Base-by-base conservation (phyloP, 768 basidiomycete genomes). In the Coprinopsis cinerea region DNA sequence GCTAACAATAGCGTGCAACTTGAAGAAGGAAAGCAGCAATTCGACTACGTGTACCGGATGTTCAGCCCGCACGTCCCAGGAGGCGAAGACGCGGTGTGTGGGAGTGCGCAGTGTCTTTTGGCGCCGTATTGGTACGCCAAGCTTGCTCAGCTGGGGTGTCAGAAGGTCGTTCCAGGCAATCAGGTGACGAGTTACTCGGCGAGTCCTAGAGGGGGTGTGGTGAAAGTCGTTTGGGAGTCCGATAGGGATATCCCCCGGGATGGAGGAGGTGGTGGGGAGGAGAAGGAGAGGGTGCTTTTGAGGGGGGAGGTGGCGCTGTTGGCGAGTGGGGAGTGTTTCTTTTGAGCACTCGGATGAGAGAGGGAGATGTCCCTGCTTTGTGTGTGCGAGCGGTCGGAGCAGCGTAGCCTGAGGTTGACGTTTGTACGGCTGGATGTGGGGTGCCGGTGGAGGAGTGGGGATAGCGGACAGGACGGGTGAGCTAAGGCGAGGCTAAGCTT, bases 61-160 rank as follows among this genome's bases (percentile, higher is more conserved):
- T 45, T 45, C 44, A 45, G 44, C 44, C 18, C n/a, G 28, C 27
- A 45, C 22, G 25, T 45, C 13, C 44, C 44, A 18, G 44, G 44
- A n/a, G 44, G 44, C 15, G 44, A 45, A 20, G 44, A 45, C 32
- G 4, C 44, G 13, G 44, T 45, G 5, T 45, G 44, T 32, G 44
- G 44, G 6, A 30, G 27, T 28, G 44, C 44, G 27, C 44, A 45
- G 20, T 45, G 44, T 18, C n/a, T 45, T 13, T 18, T 45, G 4
- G 44, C 27, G 15, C 44, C 44, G 18, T 45, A 45, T 20, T 45
- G 44, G 44, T 18, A 45, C 18, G 27, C 9, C 7, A 45, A 45
- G 28, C 28, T 30, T 4, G 15, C n/a, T 5, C 20, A 30, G 44
- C 27, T 5, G 28, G n/a, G 4, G 11, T 25, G 27, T 7, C 9